Percentiles rank a stretch among this genome's conserved stretches.
Conservation (phyloP, 2,329 filamentous ascomycete genomes). For the Saccharata proteae region DNA sequence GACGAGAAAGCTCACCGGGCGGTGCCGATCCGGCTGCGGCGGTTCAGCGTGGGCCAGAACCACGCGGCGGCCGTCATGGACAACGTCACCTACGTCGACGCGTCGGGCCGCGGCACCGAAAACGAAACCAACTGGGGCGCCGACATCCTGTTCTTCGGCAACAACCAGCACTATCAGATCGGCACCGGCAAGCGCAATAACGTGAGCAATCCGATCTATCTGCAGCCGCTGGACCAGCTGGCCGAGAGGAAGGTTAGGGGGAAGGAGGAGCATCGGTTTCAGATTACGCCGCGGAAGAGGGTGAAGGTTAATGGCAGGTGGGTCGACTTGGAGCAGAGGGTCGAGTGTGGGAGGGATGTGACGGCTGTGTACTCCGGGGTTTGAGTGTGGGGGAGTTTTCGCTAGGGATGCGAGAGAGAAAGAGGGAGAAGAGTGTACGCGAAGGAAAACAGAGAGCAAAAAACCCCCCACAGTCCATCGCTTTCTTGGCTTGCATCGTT, state of each 20-base stretch:
- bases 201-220: conserved; percentile 60
- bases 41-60: conserved; percentile 63
- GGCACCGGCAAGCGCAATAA: conserved; percentile 86
- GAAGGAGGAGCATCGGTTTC: conserved; percentile 60
- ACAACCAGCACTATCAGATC: conserved; percentile 87
- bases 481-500: no score
- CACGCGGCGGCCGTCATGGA: conserved; percentile 75
- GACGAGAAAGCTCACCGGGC: conserved; percentile 58
- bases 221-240: conserved; percentile 59
- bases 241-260: conserved; percentile 50
- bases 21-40: conserved; percentile 65
- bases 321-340: conserved; percentile 69
- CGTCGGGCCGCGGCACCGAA: conserved; percentile 21
- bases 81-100: conserved; percentile 42
- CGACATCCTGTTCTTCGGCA: conserved; percentile 87
- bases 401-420: no score
- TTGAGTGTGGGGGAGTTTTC: conserved; percentile 16
- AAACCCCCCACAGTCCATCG: no score
- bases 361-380: conserved; percentile 70
- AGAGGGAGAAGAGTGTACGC: no score
- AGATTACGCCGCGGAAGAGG: conserved; percentile 66
- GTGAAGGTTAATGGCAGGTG: conserved; percentile 58
- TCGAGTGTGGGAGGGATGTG: conserved; percentile 74
- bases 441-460: no score
- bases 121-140: conserved; percentile 79